phyloP scores from a whole-genome alignment of 371 early-diverging fungal genomes.

The Choanephora cucurbitarum region DNA sequence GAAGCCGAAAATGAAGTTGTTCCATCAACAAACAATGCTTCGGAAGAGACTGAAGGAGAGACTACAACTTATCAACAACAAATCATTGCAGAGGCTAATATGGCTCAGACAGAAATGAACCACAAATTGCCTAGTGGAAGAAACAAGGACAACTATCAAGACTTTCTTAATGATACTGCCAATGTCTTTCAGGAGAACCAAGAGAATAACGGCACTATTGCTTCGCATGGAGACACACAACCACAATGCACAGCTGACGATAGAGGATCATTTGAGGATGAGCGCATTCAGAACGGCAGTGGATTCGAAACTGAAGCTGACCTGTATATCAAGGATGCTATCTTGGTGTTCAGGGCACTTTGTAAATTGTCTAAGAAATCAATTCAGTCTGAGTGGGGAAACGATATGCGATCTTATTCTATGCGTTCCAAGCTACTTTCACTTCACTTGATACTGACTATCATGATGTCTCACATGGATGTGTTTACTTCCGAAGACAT shows the following conservation, averaged over 20 bases:
- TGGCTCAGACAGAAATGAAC: conserved; percentile 52
- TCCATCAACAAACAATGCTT: neutral
- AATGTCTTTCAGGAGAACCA: conserved; percentile 47
- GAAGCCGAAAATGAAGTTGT: neutral
- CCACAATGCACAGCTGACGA: conserved; percentile 17
- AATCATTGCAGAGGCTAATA: conserved; percentile 52
- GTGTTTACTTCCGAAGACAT: conserved; percentile 56
- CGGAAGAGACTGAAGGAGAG: conserved; percentile 12
- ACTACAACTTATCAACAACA: conserved; percentile 40
- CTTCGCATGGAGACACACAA: neutral
- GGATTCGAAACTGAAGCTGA: conserved; percentile 47
- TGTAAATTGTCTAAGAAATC: conserved; percentile 89
- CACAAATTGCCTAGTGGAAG: conserved; percentile 38
- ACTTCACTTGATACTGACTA: conserved; percentile 59
- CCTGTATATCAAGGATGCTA: conserved; percentile 74
- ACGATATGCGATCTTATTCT: conserved; percentile 55
- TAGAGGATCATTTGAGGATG: conserved; percentile 38
- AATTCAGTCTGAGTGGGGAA: conserved; percentile 54
- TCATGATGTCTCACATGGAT: conserved; percentile 57
- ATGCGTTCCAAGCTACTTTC: conserved; percentile 69
- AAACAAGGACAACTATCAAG: conserved; percentile 45
- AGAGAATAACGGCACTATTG: neutral
- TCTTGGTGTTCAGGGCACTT: conserved; percentile 87
- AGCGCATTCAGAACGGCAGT: conserved; percentile 18
- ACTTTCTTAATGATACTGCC: conserved; percentile 50